Percentiles rank a stretch among this genome's conserved stretches.
These are phyloP conservation scores for Platanthera guangdongensis DNA, from an alignment of 106 monocot genomes.

Conservation along the genomic window DNA sequence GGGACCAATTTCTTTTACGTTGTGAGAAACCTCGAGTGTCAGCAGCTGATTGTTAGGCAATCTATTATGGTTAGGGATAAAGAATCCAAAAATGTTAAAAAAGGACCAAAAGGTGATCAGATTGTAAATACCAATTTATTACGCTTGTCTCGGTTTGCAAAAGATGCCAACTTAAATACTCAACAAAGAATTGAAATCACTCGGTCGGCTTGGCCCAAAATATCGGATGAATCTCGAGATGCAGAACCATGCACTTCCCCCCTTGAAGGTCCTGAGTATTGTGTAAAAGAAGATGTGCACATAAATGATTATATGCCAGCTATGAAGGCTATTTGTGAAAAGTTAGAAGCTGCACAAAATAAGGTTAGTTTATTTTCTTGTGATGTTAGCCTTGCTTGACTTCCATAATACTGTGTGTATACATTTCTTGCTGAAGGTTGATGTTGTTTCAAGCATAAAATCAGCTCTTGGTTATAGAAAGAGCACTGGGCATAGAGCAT, in stretches of 20 bases:
- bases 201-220: conserved; percentile 27
- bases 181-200: conserved; percentile 66
- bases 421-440: conserved; percentile 30
- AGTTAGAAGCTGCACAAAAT: conserved; percentile 42
- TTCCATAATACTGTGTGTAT: neutral
- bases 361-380: conserved; percentile 34
- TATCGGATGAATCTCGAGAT: conserved; percentile 12
- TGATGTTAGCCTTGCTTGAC: conserved; percentile 1
- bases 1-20: conserved; percentile 57
- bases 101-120: conserved; percentile 16
- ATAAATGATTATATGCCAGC: conserved; percentile 56
- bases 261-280: conserved; percentile 23
- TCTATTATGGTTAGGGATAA: conserved; percentile 47
- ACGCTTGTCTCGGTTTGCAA: conserved; percentile 50
- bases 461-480: conserved; percentile 44
- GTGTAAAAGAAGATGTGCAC: conserved; percentile 34
- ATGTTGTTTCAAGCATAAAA: conserved; percentile 55
- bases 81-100: conserved; percentile 24
- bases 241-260: conserved; percentile 11
- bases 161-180: conserved; percentile 32
- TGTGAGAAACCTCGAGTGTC: conserved; percentile 42
- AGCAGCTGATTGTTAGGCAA: conserved; percentile 47
- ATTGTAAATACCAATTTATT: conserved; percentile 45
- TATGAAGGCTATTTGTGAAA: conserved; percentile 72
- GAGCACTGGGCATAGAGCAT: conserved; percentile 46